These are phyloP conservation scores for Zangia roseola DNA, from an alignment of 768 basidiomycete genomes.

Conservation along the genomic window DNA sequence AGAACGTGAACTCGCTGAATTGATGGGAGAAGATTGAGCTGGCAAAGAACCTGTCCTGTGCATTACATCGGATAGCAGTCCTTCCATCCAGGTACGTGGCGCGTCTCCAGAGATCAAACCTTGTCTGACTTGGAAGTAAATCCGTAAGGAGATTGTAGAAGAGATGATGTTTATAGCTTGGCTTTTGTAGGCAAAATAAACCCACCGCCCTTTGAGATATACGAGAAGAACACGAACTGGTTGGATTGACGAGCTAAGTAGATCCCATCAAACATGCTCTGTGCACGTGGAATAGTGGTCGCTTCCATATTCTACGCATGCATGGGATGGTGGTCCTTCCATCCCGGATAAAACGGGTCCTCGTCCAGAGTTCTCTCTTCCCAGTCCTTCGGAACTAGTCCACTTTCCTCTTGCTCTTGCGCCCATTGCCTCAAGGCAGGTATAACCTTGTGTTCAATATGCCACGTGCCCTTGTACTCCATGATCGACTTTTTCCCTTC, in stretches of 20 bases:
- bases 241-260: too few relatives aligned
- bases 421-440: constrained; percentile 48
- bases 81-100: constrained; percentile 46
- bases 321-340: constrained; percentile 31
- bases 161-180: too few relatives aligned
- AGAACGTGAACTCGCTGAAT: constrained; percentile 82
- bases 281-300: too few relatives aligned
- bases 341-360: constrained; percentile 51
- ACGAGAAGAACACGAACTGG: too few relatives aligned
- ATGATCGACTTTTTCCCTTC: constrained; percentile 40
- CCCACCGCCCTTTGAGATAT: too few relatives aligned
- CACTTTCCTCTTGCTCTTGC: constrained; percentile 46
- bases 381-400: constrained; percentile 48
- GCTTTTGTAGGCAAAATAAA: too few relatives aligned
- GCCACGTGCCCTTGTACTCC: constrained; percentile 44
- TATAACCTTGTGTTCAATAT: constrained; percentile 43
- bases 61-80: constrained; percentile 18
- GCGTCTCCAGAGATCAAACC: too few relatives aligned
- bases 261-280: too few relatives aligned
- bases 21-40: constrained; percentile 47
- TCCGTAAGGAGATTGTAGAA: too few relatives aligned
- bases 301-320: constrained; percentile 12
- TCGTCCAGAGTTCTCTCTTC: constrained; percentile 49
- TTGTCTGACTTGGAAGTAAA: too few relatives aligned
- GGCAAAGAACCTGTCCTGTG: constrained; percentile 3